phyloP scores from a whole-genome alignment of 2,329 filamentous ascomycete species.

The Chaetothyriales sp. region DNA sequence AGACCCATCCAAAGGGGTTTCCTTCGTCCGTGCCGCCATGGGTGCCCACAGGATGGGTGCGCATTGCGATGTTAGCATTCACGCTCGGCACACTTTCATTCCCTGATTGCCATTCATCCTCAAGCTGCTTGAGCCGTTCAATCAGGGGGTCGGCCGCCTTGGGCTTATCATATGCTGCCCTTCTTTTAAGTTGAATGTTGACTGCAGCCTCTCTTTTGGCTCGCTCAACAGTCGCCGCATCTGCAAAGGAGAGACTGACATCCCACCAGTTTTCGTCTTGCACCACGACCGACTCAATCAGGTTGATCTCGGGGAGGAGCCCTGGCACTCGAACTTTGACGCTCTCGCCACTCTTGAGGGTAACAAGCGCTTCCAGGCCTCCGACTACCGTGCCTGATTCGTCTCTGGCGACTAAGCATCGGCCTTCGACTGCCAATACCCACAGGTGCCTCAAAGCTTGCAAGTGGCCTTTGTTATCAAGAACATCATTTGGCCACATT shows the following conservation, averaged over 20 bases:
- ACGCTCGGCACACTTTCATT: conserved; percentile 29
- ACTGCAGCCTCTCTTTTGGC: conserved; percentile 44
- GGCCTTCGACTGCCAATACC: conserved; percentile 80
- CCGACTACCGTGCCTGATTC: conserved; percentile 67
- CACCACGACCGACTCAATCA: conserved; percentile 25
- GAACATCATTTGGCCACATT: conserved; percentile 71
- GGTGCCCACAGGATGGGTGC: conserved; percentile 9
- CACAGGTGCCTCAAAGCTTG: conserved; percentile 96
- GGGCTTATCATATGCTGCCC: conserved; percentile 48
- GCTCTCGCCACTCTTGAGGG: conserved; percentile 33
- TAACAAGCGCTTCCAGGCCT: conserved; percentile 46
- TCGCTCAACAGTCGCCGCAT: conserved; percentile 41
- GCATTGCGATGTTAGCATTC: conserved; percentile 18
- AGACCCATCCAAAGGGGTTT: conserved; percentile 57
- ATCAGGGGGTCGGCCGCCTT: conserved; percentile 45
- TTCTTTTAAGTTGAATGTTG: conserved; percentile 56
- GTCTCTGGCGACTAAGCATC: conserved; percentile 79
- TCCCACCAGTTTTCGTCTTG: conserved; percentile 58
- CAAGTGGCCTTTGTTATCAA: conserved; percentile 86
- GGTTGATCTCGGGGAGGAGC: conserved; percentile 34
- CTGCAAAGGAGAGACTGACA: conserved; percentile 57
- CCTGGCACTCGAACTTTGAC: conserved; percentile 37
- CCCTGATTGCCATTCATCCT: conserved; percentile 27
- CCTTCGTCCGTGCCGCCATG: conserved; percentile 10
- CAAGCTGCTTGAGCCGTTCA: conserved; percentile 59